phyloP scores from a whole-genome alignment of 1,139 yeast species.

The Suhomyces atakaporum region DNA sequence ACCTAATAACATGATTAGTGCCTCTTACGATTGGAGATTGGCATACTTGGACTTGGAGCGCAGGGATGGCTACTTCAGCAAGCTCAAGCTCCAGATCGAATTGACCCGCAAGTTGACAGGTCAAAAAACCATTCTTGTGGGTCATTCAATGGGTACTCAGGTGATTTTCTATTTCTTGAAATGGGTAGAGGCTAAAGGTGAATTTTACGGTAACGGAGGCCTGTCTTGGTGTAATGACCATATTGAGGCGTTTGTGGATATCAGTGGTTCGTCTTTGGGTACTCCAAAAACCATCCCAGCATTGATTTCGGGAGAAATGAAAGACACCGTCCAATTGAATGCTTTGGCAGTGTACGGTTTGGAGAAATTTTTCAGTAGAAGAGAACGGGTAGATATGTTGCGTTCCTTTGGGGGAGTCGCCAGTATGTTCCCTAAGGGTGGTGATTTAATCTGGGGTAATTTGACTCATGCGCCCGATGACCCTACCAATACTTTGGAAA shows the following conservation, averaged over 20 bases:
- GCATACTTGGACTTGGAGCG: conserved; percentile 85
- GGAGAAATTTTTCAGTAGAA: conserved; percentile 88
- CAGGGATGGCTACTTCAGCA: conserved; percentile 82
- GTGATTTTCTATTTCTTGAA: conserved; percentile 83
- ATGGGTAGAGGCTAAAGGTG: conserved; percentile 93
- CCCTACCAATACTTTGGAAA: conserved; percentile 36
- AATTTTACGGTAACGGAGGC: conserved; percentile 85
- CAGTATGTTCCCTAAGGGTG: conserved; percentile 96
- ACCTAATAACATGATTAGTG: conserved; percentile 85
- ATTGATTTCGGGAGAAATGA: conserved; percentile 93
- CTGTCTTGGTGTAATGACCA: conserved; percentile 80
- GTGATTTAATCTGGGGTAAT: conserved; percentile 85
- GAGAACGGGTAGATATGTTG: conserved; percentile 83
- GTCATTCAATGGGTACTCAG: conserved; percentile 98
- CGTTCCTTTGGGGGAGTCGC: conserved; percentile 92
- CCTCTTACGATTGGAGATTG: conserved; percentile 95
- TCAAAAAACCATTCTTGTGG: conserved; percentile 74
- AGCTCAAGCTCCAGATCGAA: conserved; percentile 74
- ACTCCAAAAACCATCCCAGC: conserved; percentile 95
- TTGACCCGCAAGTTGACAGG: conserved; percentile 50
- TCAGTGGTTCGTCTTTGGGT: conserved; percentile 85
- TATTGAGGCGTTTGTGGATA: conserved; percentile 77
- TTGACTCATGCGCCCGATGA: conserved; percentile 63
- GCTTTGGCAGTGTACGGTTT: conserved; percentile 91
- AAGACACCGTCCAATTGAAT: conserved; percentile 91